Evolutionary conservation across 768 basidiomycete species (phyloP).

Genomic region (Steccherinum ochraceum): DNA sequence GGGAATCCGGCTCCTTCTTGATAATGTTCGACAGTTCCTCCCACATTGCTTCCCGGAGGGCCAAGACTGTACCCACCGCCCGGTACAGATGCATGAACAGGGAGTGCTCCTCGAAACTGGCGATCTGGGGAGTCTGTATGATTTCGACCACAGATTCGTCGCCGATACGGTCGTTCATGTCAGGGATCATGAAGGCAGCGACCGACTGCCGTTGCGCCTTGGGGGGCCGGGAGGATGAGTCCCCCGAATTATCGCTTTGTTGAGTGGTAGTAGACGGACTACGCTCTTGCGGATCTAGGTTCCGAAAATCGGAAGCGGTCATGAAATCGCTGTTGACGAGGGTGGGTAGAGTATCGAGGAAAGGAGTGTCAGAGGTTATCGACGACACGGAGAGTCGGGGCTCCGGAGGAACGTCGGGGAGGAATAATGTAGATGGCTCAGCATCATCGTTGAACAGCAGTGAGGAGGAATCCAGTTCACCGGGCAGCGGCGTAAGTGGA

Average conservation of each 20-base stretch:
- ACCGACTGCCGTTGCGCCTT: neutral
- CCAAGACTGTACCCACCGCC: conserved; percentile 17
- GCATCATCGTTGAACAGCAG: neutral
- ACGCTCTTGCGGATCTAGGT: neutral
- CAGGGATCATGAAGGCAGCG: neutral
- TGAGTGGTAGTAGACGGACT: neutral
- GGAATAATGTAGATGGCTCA: neutral
- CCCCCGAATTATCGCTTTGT: neutral
- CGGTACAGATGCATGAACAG: conserved; percentile 22
- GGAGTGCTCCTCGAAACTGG: conserved; percentile 13
- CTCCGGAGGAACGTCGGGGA: neutral
- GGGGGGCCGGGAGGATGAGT: neutral
- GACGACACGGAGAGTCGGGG: neutral
- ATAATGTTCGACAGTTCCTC: conserved; percentile 20
- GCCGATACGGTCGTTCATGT: conserved; percentile 5
- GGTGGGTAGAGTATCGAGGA: neutral
- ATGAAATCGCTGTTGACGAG: neutral
- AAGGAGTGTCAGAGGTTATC: neutral
- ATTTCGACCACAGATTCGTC: conserved; percentile 10
- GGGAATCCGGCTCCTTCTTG: conserved; percentile 5
- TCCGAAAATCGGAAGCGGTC: neutral
- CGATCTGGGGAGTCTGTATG: conserved; percentile 10
- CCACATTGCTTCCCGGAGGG: conserved; percentile 25
- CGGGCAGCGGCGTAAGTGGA: conserved; percentile 44
- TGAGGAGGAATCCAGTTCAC: conserved; percentile 1